Evolutionary conservation across 257 asterid genomes (phyloP), one percentile per base, ranked within the genome.

Genomic region (Nicotiana attenuata): DNA sequence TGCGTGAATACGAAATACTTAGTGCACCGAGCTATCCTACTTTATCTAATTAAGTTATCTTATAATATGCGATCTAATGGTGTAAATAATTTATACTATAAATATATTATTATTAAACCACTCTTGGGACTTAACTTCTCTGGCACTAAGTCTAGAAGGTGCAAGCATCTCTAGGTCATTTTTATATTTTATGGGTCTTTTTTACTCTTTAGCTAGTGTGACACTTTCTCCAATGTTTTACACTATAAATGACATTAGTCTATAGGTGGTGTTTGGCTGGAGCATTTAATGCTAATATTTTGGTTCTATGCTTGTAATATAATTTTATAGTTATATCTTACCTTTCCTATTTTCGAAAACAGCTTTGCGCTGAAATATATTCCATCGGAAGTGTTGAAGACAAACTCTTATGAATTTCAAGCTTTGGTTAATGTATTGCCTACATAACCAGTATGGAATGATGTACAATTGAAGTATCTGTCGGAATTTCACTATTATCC

Each of bases 231-330:
- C 90, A 83, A 85, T 88, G 89, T 81, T 41, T 9, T 68, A 35
- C 85, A 87, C 85, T 83, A 41, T 41, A 83, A 77, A 86, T 86
- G 87, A 88, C 90, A 86, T 71, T 78, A 88, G 84, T 85, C 81
- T 81, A 83, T 86, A 38, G 86, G 77, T 59, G 85, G 85, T 85
- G 89, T 85, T 84, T 85, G 77, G 91, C 83, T 78, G 65, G 88
- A 33, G 65, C 88, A 87, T 83, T 89, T 75, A 89, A 86, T 87
- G 92, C 82, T 67, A 22, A 47, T 47, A 33, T 73, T 73, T 73
- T 22, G 20, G 59, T 20, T 24, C 55, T 45, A 71, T 71, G 20
- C 10, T 35, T 19, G 50, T 38, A 33, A 35, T 73, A 11, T 63
- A 33, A 76, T 65, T 26, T 33, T 41, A 8, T 41, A 41, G 2